Evolutionary conservation across 2,329 filamentous ascomycete genomes (phyloP).

Genomic region (Alternaria dauci): DNA sequence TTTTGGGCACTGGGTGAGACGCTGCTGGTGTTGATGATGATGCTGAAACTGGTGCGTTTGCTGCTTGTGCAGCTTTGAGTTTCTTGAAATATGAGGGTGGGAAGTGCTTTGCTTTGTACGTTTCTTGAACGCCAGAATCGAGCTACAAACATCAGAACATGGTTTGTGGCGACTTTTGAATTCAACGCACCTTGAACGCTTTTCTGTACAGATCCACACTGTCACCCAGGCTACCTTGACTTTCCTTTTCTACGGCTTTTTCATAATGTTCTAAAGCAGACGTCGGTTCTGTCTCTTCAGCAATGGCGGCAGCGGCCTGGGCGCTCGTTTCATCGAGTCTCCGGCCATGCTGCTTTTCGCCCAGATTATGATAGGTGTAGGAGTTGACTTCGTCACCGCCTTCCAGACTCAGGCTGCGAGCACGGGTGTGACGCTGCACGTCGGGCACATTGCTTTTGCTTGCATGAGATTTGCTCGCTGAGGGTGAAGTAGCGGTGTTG

Average conservation of each 20-base stretch:
- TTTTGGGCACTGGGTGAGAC: slow-evolving; percentile 46
- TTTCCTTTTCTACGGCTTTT: slow-evolving; percentile 87
- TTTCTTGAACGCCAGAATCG: slow-evolving; percentile 82
- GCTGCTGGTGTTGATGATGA: slow-evolving; percentile 8
- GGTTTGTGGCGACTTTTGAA: background rate
- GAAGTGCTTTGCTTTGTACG: slow-evolving; percentile 92
- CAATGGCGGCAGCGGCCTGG: slow-evolving; percentile 38
- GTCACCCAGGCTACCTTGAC: slow-evolving; percentile 83
- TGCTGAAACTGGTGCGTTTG: slow-evolving; percentile 3
- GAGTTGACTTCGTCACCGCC: slow-evolving; percentile 53
- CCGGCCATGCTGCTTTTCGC: slow-evolving; percentile 56
- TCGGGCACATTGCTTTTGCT: slow-evolving; percentile 38
- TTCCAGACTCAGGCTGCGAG: slow-evolving; percentile 41
- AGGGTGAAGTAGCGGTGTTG: slow-evolving; percentile 23
- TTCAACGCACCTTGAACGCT: slow-evolving; percentile 76
- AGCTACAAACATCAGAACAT: slow-evolving; percentile 62
- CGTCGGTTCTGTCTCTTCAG: slow-evolving; percentile 61
- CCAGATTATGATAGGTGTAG: slow-evolving; percentile 56
- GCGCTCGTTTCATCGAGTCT: slow-evolving; percentile 55
- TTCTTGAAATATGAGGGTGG: slow-evolving; percentile 65
- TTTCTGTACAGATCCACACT: slow-evolving; percentile 88
- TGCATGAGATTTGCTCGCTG: slow-evolving; percentile 31
- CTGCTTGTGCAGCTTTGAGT: slow-evolving; percentile 25
- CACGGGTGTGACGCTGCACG: slow-evolving; percentile 30
- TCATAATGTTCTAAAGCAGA: slow-evolving; percentile 94